Conservation (phyloP, 352 stramenopile genomes). For the Phytophthora sansomeana region DNA sequence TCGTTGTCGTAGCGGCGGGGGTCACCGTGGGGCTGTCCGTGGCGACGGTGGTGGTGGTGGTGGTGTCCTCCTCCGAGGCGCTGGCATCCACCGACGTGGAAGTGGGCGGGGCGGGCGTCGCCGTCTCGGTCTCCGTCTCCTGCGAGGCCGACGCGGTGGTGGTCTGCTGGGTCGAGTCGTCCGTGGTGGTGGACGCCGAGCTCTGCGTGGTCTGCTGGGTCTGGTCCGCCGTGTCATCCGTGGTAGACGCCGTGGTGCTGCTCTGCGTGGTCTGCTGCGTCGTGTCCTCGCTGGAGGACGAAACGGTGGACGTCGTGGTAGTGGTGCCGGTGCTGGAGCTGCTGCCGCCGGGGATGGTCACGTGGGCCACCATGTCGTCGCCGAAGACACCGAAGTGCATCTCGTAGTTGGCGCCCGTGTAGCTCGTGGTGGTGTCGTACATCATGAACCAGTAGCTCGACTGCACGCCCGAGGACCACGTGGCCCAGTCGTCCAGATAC, state of each 20-base stretch:
- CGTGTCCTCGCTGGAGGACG: slow-evolving; percentile 24
- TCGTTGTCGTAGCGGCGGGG: slow-evolving; percentile 24
- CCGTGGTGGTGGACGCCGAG: slow-evolving; percentile 22
- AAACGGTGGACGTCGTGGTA: slow-evolving; percentile 20
- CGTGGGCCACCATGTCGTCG: slow-evolving; percentile 49
- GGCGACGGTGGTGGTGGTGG: too few relatives aligned
- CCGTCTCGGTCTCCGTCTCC: slow-evolving; percentile 20
- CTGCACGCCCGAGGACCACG: slow-evolving; percentile 42
- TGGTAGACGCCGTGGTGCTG: slow-evolving; percentile 1
- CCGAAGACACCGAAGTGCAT: slow-evolving; percentile 63
- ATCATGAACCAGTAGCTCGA: slow-evolving; percentile 71
- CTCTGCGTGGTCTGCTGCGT: slow-evolving; percentile 20
- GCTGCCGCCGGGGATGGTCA: too few relatives aligned
- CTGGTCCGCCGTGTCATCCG: slow-evolving; percentile 5
- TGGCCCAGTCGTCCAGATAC: slow-evolving; percentile 57
- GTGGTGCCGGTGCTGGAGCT: slow-evolving; percentile 27
- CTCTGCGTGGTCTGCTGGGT: slow-evolving; percentile 22
- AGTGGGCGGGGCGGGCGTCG: slow-evolving; percentile 24
- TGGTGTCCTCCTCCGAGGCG: slow-evolving; percentile 34
- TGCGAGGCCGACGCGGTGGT: slow-evolving; percentile 19
- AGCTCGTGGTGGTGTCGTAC: slow-evolving; percentile 62
- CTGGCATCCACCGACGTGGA: slow-evolving; percentile 22
- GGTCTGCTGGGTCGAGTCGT: slow-evolving; percentile 27
- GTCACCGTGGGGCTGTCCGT: slow-evolving; percentile 36
- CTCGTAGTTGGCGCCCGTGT: slow-evolving; percentile 60